phyloP scores from a whole-genome alignment of 176 grass and related monocot genomes.

The Rhynchospora pubera region DNA sequence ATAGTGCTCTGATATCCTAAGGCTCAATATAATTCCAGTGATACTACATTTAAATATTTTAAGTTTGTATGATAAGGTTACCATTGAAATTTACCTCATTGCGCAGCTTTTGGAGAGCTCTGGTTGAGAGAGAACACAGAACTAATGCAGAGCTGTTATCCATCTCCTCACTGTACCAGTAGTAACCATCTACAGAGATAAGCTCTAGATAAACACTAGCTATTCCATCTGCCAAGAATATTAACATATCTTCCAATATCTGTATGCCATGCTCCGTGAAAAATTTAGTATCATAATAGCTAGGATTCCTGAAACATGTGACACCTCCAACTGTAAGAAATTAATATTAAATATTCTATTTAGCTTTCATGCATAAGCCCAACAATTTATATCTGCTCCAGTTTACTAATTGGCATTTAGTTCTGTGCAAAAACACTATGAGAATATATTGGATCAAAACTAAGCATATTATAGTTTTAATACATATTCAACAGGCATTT shows the following conservation, averaged over 20 bases:
- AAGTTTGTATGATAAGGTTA: not conserved
- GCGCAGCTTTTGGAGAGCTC: constrained; percentile 74
- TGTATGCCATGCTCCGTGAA: constrained; percentile 50
- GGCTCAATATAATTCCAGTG: not conserved
- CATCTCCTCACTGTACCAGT: constrained; percentile 42
- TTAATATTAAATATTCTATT: not conserved
- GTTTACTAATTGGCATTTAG: not conserved
- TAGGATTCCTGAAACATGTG: constrained; percentile 36
- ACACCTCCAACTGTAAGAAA: constrained; percentile 20
- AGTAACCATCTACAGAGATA: constrained; percentile 76
- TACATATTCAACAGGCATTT: not conserved
- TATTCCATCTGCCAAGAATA: constrained; percentile 77
- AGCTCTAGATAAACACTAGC: constrained; percentile 83
- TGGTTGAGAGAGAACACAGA: constrained; percentile 75
- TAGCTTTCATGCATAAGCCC: not conserved
- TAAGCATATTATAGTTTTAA: not conserved
- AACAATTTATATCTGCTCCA: not conserved
- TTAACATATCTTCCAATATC: constrained; percentile 86
- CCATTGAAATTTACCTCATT: constrained; percentile 63
- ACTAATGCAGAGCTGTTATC: constrained; percentile 53
- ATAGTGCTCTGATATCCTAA: not conserved
- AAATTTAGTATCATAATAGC: constrained; percentile 62
- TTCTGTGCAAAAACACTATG: not conserved
- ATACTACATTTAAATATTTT: not conserved
- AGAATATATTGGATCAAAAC: not conserved